Evolutionary conservation across 139 green algal species (phyloP).

Genomic region (Chlamydomonas urium): DNA sequence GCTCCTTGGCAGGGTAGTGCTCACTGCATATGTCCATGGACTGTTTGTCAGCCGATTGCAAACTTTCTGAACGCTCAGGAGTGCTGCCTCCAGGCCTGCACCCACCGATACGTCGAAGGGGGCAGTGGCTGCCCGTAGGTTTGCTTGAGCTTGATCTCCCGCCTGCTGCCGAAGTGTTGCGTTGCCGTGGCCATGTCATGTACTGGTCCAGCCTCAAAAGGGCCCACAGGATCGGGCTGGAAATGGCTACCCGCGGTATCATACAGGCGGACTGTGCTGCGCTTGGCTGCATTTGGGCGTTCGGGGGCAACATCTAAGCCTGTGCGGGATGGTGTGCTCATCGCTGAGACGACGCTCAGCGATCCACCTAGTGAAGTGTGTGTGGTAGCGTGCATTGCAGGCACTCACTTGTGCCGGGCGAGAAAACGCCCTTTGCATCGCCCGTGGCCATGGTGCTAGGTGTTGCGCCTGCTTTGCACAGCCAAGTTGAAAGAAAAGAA

Average conservation of each 20-base stretch:
- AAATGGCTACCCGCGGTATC: conserved; percentile 14
- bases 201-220: conserved; percentile 22
- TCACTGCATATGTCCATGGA: not conserved
- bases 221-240: conserved; percentile 17
- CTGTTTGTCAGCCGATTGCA: not conserved
- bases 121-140: conserved; percentile 19
- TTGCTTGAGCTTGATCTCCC: conserved; percentile 41
- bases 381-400: not conserved
- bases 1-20: conserved; percentile 37
- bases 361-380: not conserved
- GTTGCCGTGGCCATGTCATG: conserved; percentile 12
- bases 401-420: conserved; percentile 8
- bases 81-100: not conserved
- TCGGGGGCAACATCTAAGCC: not conserved
- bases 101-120: conserved; percentile 28
- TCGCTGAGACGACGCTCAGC: not conserved
- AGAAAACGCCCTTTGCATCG: not conserved
- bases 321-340: not conserved
- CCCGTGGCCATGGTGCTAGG: no score
- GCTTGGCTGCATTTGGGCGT: conserved; percentile 3
- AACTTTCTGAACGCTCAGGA: not conserved
- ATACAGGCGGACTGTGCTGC: conserved; percentile 30
- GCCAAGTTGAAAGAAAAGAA: no score
- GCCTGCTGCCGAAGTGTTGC: conserved; percentile 22
- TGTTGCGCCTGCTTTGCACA: no score